A percentile compares a stretch with the other conserved stretches of the same genome.
phyloP scores from a whole-genome alignment of 441 rosid genomes.

The Corymbia calophylla region DNA sequence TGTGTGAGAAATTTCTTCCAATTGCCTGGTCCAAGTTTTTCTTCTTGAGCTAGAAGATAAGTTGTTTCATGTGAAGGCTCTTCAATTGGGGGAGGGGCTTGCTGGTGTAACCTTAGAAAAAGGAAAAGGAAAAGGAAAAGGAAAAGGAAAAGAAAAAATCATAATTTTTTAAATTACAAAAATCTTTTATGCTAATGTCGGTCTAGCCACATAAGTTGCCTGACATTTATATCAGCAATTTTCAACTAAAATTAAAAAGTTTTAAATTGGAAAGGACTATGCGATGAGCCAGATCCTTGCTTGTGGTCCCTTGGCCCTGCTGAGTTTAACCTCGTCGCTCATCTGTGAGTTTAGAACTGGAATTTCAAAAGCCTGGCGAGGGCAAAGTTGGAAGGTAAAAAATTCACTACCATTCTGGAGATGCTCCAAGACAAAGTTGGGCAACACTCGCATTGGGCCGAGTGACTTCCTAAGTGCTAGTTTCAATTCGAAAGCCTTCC shows the following conservation, averaged over 20 bases:
- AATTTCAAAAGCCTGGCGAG: neutral
- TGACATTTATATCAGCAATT: too few species aligned
- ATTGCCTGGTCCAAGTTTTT: too few species aligned
- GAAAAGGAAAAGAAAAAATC: too few species aligned
- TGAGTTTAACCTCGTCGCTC: neutral
- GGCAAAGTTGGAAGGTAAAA: neutral
- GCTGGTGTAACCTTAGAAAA: too few species aligned
- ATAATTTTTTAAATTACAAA: neutral
- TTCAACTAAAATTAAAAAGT: neutral
- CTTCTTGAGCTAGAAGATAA: too few species aligned
- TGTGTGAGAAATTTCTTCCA: too few species aligned
- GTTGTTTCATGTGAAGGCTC: too few species aligned
- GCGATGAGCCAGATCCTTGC: fast-evolving
- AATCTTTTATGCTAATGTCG: fast-evolving
- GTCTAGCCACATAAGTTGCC: fast-evolving
- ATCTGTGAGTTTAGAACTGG: neutral
- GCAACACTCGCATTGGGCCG: neutral
- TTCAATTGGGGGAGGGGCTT: too few species aligned
- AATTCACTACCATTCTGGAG: neutral
- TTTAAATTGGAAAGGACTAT: neutral
- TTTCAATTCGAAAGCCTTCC: neutral
- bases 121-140: too few species aligned
- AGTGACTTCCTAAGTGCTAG: neutral
- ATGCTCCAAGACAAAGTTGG: neutral
- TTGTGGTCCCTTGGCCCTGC: neutral